Evolutionary conservation across 768 basidiomycete species (phyloP), one percentile per base, ranked within the genome.

Genomic region (Tricholoma matsutake): DNA sequence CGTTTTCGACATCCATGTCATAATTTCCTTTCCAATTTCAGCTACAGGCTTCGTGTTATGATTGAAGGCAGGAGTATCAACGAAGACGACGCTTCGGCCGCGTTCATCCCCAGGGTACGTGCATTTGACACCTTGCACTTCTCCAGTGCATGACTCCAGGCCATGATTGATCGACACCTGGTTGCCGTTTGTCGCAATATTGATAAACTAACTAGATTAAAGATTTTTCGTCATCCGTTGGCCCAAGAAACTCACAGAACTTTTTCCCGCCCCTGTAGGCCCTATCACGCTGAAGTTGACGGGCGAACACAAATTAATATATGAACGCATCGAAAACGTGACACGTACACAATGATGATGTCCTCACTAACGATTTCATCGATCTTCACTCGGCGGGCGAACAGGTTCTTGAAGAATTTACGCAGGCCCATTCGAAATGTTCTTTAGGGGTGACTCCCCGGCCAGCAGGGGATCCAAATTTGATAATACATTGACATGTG

Each of bases 201-300:
- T 56, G 25, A 56, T 56, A 18, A 56, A 56, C 55, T 56, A 56
- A 31, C 25, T n/a, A 29, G 16, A 8, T 56, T 22, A 56, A 20
- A n/a, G 14, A 11, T 11, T 5, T 49, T 8, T 29, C 25, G 3
- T 43, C 25, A 25, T 43, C 11, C 6, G 4, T 41, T 43, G 13
- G 14, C 25, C 16, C 22, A 16, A 31, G 6, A 7, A 14, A 35
- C 55, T 43, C 43, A 41, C 55, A 5, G 55, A 56, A n/a, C 55
- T 56, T 56, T 56, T 56, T 7, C 55, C 55, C 31, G 55, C 55
- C 28, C 55, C 55, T n/a, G 55, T 56, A 13, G 55, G 55, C 22
- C 55, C 55, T 14, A 56, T 56, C 7, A 56, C 55, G 13, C 55
- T 56, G 11, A 43, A 39, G 14, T 37, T 56, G 34, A 56, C 5